Conservation (phyloP, 768 basidiomycete species). For the Tricholoma saponaceum region DNA sequence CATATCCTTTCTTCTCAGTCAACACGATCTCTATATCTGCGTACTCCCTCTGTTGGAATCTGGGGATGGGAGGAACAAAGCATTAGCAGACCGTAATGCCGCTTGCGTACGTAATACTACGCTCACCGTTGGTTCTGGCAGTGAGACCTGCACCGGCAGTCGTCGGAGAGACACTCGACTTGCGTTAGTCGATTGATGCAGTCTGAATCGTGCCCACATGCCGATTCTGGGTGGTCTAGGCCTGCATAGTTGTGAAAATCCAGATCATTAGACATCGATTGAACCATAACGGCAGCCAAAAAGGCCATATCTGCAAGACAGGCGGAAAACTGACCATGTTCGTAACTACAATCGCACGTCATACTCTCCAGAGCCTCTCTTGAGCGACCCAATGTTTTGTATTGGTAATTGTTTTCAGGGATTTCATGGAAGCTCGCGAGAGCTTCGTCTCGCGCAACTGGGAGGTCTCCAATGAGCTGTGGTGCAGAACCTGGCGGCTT, state of each 20-base stretch:
- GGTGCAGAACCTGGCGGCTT: slow-evolving; percentile 35
- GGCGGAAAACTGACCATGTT: slow-evolving; percentile 61
- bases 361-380: slow-evolving; percentile 89
- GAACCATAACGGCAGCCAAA: not conserved
- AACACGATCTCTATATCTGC: slow-evolving; percentile 84
- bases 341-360: slow-evolving; percentile 90
- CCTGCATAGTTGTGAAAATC: slow-evolving; percentile 33
- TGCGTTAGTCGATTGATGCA: slow-evolving; percentile 98
- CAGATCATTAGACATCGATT: slow-evolving; percentile 8
- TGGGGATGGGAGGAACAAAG: slow-evolving; percentile 25
- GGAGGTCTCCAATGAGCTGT: slow-evolving; percentile 80
- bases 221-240: slow-evolving; percentile 52
- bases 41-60: slow-evolving; percentile 86
- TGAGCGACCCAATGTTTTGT: slow-evolving; percentile 80
- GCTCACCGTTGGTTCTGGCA: slow-evolving; percentile 94
- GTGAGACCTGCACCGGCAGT: slow-evolving; percentile 76
- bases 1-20: slow-evolving; percentile 96
- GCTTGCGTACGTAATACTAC: slow-evolving; percentile 10
- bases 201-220: slow-evolving; percentile 85
- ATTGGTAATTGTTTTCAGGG: slow-evolving; percentile 79
- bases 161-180: slow-evolving; percentile 89
- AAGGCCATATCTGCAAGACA: slow-evolving; percentile 4
- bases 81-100: slow-evolving; percentile 4
- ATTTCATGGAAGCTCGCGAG: slow-evolving; percentile 71
- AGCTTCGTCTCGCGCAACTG: slow-evolving; percentile 71